phyloP scores from a whole-genome alignment of 192 early-diverging fungal species.

The Backusella liffmaniae region DNA sequence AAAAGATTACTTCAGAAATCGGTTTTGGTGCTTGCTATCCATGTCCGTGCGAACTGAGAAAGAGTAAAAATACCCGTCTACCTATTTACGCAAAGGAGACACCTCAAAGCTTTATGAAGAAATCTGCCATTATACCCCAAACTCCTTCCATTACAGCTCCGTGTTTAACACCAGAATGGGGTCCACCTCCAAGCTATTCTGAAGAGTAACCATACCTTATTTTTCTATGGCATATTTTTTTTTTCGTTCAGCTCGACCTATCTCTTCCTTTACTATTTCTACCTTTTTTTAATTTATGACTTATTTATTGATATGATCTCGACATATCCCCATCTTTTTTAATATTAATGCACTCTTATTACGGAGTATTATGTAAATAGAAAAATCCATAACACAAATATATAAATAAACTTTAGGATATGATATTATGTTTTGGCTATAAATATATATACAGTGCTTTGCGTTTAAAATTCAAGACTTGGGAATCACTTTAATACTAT shows the following conservation, averaged over 20 bases:
- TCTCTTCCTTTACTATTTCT: not conserved
- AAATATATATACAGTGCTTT: not conserved
- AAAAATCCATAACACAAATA: not conserved
- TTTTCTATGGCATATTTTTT: not conserved
- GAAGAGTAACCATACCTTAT: not conserved
- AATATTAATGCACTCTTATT: not conserved
- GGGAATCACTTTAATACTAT: too few relatives aligned
- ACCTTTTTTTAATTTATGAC: not conserved
- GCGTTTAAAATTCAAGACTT: too few relatives aligned
- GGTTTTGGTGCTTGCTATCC: conserved; percentile 16
- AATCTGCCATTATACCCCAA: not conserved
- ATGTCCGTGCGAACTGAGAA: conserved; percentile 23
- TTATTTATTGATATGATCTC: not conserved
- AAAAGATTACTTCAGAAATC: conserved; percentile 12
- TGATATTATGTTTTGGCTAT: not conserved
- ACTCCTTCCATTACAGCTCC: not conserved
- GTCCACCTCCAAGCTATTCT: conserved; percentile 18
- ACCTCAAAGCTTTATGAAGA: not conserved
- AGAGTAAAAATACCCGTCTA: not conserved
- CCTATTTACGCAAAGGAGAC: not conserved
- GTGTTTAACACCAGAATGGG: conserved; percentile 11
- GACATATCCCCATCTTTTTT: not conserved
- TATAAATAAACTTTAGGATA: not conserved
- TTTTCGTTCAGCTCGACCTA: not conserved
- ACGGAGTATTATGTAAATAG: not conserved